These are phyloP conservation scores for Pezicula radicicola DNA, from an alignment of 2,329 filamentous ascomycete genomes.

Conservation along the genomic window DNA sequence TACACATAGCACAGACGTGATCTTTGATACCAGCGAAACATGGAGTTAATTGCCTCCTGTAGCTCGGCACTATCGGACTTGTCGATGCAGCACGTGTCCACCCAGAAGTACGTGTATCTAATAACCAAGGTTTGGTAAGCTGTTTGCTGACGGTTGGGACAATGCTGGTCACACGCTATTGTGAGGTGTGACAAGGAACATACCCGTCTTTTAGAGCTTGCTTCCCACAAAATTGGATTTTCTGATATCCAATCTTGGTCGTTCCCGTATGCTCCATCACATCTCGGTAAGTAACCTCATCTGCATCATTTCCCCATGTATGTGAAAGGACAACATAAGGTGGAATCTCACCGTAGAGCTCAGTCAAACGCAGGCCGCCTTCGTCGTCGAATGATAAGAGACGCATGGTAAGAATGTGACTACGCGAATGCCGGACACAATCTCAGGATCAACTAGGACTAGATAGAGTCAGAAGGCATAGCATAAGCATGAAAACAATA, in stretches of 20 bases:
- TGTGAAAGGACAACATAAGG: constrained; percentile 1
- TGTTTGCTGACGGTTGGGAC: no score
- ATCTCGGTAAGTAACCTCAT: constrained; percentile 1
- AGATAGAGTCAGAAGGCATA: no score
- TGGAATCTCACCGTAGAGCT: not conserved
- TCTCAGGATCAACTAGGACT: no score
- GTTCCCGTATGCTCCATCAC: not conserved
- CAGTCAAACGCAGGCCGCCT: not conserved
- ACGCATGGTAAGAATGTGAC: not conserved
- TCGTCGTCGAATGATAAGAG: not conserved
- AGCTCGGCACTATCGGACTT: constrained; percentile 6
- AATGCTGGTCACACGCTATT: not conserved
- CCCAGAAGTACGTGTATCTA: constrained; percentile 3
- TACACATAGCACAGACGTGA: no score
- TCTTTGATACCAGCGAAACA: no score
- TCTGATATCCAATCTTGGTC: not conserved
- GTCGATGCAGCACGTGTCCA: constrained; percentile 12
- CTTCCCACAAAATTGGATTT: constrained; percentile 1
- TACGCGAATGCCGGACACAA: no score
- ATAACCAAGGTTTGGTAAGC: no score
- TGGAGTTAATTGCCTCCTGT: no score
- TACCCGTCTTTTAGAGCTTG: not conserved
- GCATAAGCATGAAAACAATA: no score
- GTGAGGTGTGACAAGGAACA: not conserved
- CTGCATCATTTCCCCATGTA: not conserved